phyloP scores from a whole-genome alignment of 768 basidiomycete genomes.

The Dioszegia aurantiaca region DNA sequence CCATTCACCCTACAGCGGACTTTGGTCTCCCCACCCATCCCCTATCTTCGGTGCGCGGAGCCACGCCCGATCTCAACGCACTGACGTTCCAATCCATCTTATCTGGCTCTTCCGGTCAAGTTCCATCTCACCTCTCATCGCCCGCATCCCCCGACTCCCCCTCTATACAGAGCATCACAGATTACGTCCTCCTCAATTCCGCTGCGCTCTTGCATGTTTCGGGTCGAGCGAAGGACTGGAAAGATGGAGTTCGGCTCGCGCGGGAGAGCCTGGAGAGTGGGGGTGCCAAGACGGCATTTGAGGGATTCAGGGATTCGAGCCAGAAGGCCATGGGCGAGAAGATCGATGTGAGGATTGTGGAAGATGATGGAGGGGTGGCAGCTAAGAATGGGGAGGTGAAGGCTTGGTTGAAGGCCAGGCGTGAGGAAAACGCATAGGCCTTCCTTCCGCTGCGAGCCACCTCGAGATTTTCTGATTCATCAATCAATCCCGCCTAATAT shows the following conservation, averaged over 20 bases:
- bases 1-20: slow-evolving; percentile 62
- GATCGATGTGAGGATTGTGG: slow-evolving; percentile 29
- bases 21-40: slow-evolving; percentile 77
- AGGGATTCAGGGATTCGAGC: slow-evolving; percentile 52
- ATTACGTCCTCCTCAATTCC: slow-evolving; percentile 88
- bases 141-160: slow-evolving; percentile 44
- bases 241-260: slow-evolving; percentile 70
- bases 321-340: slow-evolving; percentile 48
- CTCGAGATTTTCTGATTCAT: too few relatives aligned
- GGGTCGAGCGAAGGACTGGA: slow-evolving; percentile 67
- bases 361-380: slow-evolving; percentile 53
- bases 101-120: slow-evolving; percentile 55
- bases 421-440: not conserved
- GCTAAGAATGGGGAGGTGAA: slow-evolving; percentile 51
- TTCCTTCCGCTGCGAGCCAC: too few relatives aligned
- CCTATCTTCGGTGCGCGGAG: slow-evolving; percentile 67
- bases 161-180: slow-evolving; percentile 63
- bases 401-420: slow-evolving; percentile 36
- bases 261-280: slow-evolving; percentile 55
- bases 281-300: slow-evolving; percentile 53
- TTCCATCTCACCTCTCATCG: slow-evolving; percentile 37
- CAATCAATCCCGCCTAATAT: too few relatives aligned
- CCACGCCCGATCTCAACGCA: slow-evolving; percentile 76
- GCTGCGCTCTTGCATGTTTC: slow-evolving; percentile 83
- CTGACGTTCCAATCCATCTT: slow-evolving; percentile 67